Percentiles rank a stretch among this genome's conserved stretches.
These are phyloP conservation scores for Candida pseudoviswanathii DNA, from an alignment of 1,139 yeast genomes.

Conservation along the genomic window DNA sequence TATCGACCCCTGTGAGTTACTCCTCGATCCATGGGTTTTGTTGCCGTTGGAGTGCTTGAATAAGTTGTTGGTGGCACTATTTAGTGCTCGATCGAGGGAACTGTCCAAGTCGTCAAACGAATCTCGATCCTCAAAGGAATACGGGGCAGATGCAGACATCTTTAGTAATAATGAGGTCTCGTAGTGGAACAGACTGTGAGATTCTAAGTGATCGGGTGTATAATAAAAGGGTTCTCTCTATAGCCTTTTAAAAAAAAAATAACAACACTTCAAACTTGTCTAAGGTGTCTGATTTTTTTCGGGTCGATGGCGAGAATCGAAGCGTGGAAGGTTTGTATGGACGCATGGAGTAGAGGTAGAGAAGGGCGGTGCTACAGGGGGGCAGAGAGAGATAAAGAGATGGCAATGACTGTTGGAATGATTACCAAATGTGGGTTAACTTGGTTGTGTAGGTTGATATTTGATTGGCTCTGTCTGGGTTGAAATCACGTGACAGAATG, in stretches of 20 bases:
- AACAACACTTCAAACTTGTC: constrained; percentile 1
- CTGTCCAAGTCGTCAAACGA: constrained; percentile 47
- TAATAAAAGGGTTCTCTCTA: not conserved
- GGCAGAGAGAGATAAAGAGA: too few species aligned
- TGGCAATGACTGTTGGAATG: too few species aligned
- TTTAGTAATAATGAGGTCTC: too few species aligned
- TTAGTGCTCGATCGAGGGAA: constrained; percentile 46
- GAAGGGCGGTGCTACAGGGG: too few species aligned
- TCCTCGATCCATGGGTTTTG: constrained; percentile 19
- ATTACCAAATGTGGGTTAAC: too few species aligned
- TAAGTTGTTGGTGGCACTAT: constrained; percentile 39
- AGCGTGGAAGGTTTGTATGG: not conserved
- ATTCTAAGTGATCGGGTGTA: not conserved
- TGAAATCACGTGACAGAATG: too few species aligned
- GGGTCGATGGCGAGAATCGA: not conserved
- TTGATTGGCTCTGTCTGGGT: too few species aligned
- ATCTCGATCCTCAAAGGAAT: constrained; percentile 22
- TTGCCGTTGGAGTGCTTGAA: constrained; percentile 19
- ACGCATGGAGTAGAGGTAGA: too few species aligned
- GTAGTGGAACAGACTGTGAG: not conserved
- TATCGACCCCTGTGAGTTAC: constrained; percentile 28
- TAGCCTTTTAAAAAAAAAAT: not conserved
- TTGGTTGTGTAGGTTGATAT: too few species aligned
- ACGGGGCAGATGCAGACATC: constrained; percentile 7
- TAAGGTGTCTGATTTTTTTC: not conserved